Evolutionary conservation across 2,329 filamentous ascomycete species (phyloP).

Genomic region (Metarhizium sp.): DNA sequence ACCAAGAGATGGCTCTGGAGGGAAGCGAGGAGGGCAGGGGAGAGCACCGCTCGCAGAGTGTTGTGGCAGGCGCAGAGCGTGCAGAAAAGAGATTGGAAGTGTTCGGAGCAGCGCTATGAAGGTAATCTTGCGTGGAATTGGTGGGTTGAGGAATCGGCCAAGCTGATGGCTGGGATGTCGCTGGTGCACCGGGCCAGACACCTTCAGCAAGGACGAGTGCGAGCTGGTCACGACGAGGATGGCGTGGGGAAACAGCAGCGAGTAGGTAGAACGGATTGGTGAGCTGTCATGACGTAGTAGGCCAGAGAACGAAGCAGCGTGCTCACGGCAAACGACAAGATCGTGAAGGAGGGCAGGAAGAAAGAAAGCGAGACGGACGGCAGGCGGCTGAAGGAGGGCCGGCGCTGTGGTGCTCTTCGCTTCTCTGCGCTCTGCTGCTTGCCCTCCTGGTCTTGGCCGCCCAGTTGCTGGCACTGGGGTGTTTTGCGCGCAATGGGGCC

Average conservation of each 20-base stretch:
- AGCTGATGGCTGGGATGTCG: constrained; percentile 10
- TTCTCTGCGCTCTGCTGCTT: background rate
- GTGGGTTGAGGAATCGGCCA: constrained; percentile 12
- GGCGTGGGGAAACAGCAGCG: constrained; percentile 4
- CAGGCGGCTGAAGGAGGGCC: constrained; percentile 2
- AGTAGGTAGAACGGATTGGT: constrained; percentile 2
- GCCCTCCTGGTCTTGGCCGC: too few species aligned
- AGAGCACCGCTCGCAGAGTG: background rate
- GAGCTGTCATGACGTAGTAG: constrained; percentile 11
- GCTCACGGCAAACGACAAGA: constrained; percentile 6
- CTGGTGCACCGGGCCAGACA: constrained; percentile 1
- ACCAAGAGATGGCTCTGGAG: constrained; percentile 12
- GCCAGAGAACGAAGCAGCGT: constrained; percentile 3
- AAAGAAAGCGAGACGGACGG: constrained; percentile 3
- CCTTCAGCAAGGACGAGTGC: constrained; percentile 2
- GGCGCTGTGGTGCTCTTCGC: background rate
- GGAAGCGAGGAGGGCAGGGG: constrained; percentile 11
- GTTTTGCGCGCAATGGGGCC: background rate
- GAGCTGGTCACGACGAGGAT: constrained; percentile 8
- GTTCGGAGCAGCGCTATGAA: background rate
- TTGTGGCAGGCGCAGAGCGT: background rate
- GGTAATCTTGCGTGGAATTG: background rate
- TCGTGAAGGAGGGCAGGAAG: constrained; percentile 1
- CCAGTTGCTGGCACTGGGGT: too few species aligned
- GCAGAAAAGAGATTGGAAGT: background rate